These are phyloP conservation scores for Solanum sejunctum DNA, from an alignment of 257 asterid genomes.

Conservation along the genomic window DNA sequence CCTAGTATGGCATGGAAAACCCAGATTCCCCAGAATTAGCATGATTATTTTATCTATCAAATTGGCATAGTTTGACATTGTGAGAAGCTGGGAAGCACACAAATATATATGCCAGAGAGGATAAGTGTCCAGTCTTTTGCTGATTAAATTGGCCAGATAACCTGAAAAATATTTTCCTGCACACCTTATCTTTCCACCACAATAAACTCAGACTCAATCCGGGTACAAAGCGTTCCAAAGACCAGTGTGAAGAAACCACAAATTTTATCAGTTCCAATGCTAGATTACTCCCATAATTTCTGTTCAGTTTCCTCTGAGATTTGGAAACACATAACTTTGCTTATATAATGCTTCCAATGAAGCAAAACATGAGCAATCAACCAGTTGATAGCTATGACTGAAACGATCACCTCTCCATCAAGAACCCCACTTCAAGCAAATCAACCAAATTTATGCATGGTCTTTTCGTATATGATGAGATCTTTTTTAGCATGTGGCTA, in stretches of 20 bases:
- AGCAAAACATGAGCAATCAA: not conserved
- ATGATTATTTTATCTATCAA: not conserved
- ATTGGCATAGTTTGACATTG: not conserved
- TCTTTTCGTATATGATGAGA: not conserved
- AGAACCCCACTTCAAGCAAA: not conserved
- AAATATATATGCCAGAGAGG: not conserved
- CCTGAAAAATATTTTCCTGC: not conserved
- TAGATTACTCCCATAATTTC: not conserved
- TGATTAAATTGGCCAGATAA: not conserved
- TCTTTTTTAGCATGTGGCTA: not conserved
- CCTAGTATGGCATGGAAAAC: not conserved
- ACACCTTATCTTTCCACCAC: not conserved
- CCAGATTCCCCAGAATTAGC: not conserved
- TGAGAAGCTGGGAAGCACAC: not conserved
- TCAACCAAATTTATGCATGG: not conserved
- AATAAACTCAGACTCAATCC: not conserved
- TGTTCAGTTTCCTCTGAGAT: not conserved
- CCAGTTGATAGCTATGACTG: not conserved
- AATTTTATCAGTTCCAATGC: not conserved
- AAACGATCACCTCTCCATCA: not conserved
- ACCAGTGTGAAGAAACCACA: not conserved
- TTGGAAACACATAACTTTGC: not conserved
- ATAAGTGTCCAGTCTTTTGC: not conserved
- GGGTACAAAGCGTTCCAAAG: not conserved
- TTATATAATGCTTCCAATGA: not conserved